Percentiles rank a stretch among this genome's conserved stretches.
Evolutionary conservation across 2,329 filamentous ascomycete genomes (phyloP).

Genomic region (Sporothrix humicola): DNA sequence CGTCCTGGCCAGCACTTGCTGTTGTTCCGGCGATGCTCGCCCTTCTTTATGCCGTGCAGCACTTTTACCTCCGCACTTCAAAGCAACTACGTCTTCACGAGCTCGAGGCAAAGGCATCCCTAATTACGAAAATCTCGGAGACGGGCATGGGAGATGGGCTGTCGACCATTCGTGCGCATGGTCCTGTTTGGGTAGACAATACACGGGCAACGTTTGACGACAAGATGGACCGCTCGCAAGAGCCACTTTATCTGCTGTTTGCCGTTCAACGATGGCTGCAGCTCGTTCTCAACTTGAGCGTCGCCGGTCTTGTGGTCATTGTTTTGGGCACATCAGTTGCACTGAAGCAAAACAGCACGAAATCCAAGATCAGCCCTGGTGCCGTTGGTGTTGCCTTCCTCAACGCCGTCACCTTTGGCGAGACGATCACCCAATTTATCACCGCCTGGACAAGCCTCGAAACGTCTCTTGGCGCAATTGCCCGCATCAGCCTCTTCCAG

Average conservation of each 20-base stretch:
- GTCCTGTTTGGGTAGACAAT: conserved; percentile 15
- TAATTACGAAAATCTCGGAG: conserved; percentile 12
- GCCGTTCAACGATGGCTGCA: conserved; percentile 22
- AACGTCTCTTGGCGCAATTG: conserved; percentile 20
- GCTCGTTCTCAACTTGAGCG: conserved; percentile 18
- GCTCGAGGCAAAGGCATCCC: conserved; percentile 9
- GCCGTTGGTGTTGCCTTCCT: conserved; percentile 22
- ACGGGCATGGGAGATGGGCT: conserved; percentile 1
- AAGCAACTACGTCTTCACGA: conserved; percentile 22
- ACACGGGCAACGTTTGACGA: not conserved
- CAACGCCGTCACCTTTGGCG: conserved; percentile 24
- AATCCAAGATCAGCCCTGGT: conserved; percentile 20
- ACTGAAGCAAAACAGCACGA: not conserved
- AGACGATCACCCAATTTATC: conserved; percentile 19
- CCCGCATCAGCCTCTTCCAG: conserved; percentile 17
- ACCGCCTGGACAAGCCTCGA: conserved; percentile 18
- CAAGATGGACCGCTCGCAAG: conserved; percentile 15
- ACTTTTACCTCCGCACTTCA: conserved; percentile 20
- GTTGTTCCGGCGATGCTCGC: not conserved
- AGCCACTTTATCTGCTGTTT: conserved; percentile 12
- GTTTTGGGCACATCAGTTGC: conserved; percentile 16
- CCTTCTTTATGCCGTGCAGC: conserved; percentile 12
- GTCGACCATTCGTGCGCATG: conserved; percentile 18
- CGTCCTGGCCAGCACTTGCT: conserved; percentile 15
- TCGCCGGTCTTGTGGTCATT: conserved; percentile 15